Conservation (phyloP, 805 yeast genomes). For the Starmerella tilneyi region DNA sequence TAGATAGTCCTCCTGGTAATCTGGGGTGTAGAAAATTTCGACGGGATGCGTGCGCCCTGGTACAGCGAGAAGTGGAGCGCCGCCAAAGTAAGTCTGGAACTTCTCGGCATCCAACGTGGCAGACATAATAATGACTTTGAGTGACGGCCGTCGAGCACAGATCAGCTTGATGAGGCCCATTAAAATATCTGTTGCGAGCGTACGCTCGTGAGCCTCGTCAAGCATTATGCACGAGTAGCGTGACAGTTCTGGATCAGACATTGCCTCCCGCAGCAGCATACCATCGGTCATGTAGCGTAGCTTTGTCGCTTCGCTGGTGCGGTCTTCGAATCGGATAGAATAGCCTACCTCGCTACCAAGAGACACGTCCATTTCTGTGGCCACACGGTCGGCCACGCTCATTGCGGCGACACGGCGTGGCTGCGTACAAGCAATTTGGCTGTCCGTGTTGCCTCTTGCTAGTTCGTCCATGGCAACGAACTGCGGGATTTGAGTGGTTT, state of each 20-base stretch:
- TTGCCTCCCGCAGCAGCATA: conserved; percentile 92
- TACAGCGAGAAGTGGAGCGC: conserved; percentile 89
- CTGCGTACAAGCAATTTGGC: conserved; percentile 86
- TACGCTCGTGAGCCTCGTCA: conserved; percentile 98
- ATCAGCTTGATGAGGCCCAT: conserved; percentile 91
- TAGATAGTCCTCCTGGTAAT: conserved; percentile 85
- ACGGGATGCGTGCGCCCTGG: conserved; percentile 98
- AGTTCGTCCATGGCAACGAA: conserved; percentile 85
- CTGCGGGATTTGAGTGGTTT: conserved; percentile 96
- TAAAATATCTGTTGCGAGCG: conserved; percentile 88
- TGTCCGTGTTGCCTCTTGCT: conserved; percentile 66
- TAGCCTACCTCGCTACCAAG: conserved; percentile 94
- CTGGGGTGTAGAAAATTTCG: conserved; percentile 93
- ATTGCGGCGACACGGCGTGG: conserved; percentile 98
- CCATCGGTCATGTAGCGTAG: conserved; percentile 98
- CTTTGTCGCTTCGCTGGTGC: conserved; percentile 66
- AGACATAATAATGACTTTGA: conserved; percentile 90
- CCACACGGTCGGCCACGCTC: conserved; percentile 59
- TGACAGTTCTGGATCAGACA: conserved; percentile 80
- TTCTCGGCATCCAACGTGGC: conserved; percentile 96
- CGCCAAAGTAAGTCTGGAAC: conserved; percentile 78
- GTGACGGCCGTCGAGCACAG: conserved; percentile 66
- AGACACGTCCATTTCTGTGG: conserved; percentile 91
- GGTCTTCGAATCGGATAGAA: conserved; percentile 86
- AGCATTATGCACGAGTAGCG: conserved; percentile 81